phyloP scores from a whole-genome alignment of 345 rosid genomes.

The Linum usitatissimum region DNA sequence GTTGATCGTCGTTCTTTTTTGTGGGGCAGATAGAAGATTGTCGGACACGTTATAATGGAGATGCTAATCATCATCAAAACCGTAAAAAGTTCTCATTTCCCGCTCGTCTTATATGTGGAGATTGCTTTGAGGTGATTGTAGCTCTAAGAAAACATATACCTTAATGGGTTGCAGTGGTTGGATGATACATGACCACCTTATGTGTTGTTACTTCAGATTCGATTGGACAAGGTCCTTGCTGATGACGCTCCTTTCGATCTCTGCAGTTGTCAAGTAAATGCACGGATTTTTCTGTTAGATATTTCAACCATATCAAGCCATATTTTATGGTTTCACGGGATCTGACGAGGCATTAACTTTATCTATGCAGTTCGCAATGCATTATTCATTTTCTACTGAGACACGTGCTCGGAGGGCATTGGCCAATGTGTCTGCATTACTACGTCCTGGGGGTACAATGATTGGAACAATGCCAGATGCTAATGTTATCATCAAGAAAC shows the following conservation, averaged over 20 bases:
- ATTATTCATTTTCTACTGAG: slow-evolving; percentile 94
- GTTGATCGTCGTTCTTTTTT: too few species aligned
- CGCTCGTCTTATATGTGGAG: slow-evolving; percentile 85
- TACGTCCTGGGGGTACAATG: slow-evolving; percentile 89
- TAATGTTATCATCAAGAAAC: slow-evolving; percentile 77
- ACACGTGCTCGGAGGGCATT: slow-evolving; percentile 86
- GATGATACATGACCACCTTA: not conserved
- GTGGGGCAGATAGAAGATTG: slow-evolving; percentile 82
- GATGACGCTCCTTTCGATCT: slow-evolving; percentile 95
- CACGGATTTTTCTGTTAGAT: not conserved
- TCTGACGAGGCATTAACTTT: slow-evolving; percentile 7
- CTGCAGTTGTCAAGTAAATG: slow-evolving; percentile 91
- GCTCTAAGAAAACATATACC: not conserved
- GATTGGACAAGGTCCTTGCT: slow-evolving; percentile 68
- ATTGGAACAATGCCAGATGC: slow-evolving; percentile 99
- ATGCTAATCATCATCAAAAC: slow-evolving; percentile 87
- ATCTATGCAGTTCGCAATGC: slow-evolving; percentile 75
- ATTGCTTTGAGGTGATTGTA: slow-evolving; percentile 78
- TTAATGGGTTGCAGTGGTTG: not conserved
- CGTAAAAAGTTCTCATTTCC: slow-evolving; percentile 90
- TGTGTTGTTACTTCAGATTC: slow-evolving; percentile 41
- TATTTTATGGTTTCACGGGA: not conserved
- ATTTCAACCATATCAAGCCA: not conserved
- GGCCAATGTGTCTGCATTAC: slow-evolving; percentile 86
- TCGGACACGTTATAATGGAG: slow-evolving; percentile 90